A percentile compares a stretch with the other conserved stretches of the same genome.
These are phyloP conservation scores for Arctostaphylos glauca DNA, from an alignment of 148 eudicot species.

Conservation along the genomic window DNA sequence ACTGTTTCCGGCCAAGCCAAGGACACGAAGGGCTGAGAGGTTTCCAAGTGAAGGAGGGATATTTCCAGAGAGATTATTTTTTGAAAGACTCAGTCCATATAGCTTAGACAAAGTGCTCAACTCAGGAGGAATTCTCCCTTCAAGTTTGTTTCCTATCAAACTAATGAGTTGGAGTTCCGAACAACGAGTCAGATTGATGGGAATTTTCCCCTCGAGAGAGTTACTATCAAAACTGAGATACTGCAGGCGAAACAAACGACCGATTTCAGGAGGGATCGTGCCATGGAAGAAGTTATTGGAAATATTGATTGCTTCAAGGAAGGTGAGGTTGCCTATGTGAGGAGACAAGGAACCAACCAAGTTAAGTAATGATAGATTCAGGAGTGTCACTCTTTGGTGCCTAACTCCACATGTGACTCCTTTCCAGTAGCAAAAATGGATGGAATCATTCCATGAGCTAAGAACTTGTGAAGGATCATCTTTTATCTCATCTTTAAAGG, in stretches of 20 bases:
- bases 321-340: conserved; percentile 26
- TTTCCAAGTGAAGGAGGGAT: conserved; percentile 6
- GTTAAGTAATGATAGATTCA: not conserved
- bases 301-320: conserved; percentile 5
- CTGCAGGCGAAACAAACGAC: conserved; percentile 4
- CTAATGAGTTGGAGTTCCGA: not conserved
- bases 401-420: not conserved
- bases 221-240: not conserved
- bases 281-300: conserved; percentile 11
- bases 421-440: not conserved
- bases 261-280: conserved; percentile 11
- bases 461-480: not conserved
- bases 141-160: not conserved
- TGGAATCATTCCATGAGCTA: not conserved
- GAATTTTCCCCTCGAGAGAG: conserved; percentile 12
- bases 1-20: not conserved
- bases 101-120: conserved; percentile 12
- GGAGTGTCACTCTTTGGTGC: not conserved
- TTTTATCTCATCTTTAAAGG: not conserved
- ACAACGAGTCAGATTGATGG: conserved; percentile 12
- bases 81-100: not conserved
- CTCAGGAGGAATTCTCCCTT: conserved; percentile 10
- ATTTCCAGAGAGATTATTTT: not conserved
- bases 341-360: conserved; percentile 19
- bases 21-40: not conserved